Evolutionary conservation across 2,329 filamentous ascomycete genomes (phyloP), one percentile per base, ranked within the genome.

Genomic region (Fusarium algeriense): DNA sequence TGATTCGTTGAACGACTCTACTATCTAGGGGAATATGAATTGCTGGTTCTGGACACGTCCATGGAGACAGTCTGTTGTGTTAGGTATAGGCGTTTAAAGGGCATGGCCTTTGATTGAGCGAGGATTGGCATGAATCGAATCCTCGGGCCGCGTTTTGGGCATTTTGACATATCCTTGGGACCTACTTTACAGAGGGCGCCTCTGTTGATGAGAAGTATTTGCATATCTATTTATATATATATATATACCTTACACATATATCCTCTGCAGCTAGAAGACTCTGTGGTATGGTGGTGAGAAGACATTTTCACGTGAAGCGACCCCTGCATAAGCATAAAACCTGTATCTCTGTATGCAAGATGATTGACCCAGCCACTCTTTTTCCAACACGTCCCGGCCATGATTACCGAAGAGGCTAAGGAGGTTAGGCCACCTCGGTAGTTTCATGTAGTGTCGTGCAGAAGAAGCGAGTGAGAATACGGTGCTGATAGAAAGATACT

Each of bases 1-100:
- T 73, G 59, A 43, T 76, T 74, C 67, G 73, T 67, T 74, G 63
- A 71, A 76, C 64, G 73, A 76, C 60, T 75, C 74, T 71, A 75
- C 74, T 74, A 75, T 70, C 52, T 73, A 70, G 60, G 74, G 71
- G 65, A 73, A 73, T 62, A 73, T 69, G 43, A 63, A 70, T 63
- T 64, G 64, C 52, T 52, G 69, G 73, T 71, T 75, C 69, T 75
- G 69, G 73, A 70, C 73, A 75, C 41, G 67, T 73, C 62, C 41
- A 55, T 61, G 55, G 64, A 68, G 61, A 69, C 64, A 73, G 71
- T 71, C 69, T 73, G 57, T 76, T 67, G 64, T 76, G 72, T 72
- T 73, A 70, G 67, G 71, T 66, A 61, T 53, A 73, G 75, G 75
- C 75, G 75, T 76, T 71, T 75, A 65, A 67, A 58, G 69, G 67